Evolutionary conservation across 2,329 filamentous ascomycete genomes (phyloP).

Genomic region (Colletotrichum tanaceti): DNA sequence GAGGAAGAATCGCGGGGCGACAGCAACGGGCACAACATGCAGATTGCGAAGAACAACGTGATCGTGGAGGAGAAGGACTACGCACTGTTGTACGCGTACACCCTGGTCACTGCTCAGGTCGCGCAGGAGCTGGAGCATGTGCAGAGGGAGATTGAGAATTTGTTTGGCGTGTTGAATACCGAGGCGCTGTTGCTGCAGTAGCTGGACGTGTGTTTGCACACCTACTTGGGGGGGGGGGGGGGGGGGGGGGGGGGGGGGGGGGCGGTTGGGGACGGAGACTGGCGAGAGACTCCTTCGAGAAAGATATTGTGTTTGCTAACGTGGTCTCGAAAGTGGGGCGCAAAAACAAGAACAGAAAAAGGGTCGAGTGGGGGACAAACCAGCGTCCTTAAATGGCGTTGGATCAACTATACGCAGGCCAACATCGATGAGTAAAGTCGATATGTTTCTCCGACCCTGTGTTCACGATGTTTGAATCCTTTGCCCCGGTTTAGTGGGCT

Average conservation of each 20-base stretch:
- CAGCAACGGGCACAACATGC: constrained; percentile 24
- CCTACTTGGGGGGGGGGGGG: neutral
- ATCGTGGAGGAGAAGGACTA: constrained; percentile 81
- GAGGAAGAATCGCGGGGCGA: constrained; percentile 30
- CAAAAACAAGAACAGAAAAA: neutral
- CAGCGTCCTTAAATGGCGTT: constrained; percentile 2
- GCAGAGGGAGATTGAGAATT: constrained; percentile 68
- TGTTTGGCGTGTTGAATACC: constrained; percentile 73
- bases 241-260: no score
- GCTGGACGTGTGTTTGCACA: no score
- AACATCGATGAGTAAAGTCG: no score
- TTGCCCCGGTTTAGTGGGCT: neutral
- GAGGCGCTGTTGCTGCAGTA: constrained; percentile 69
- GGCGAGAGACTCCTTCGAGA: neutral
- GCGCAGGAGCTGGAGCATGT: constrained; percentile 72
- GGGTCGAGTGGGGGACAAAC: constrained; percentile 9
- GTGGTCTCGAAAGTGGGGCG: neutral
- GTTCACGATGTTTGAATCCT: neutral
- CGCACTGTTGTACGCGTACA: constrained; percentile 92
- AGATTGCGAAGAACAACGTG: constrained; percentile 46
- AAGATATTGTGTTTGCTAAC: neutral
- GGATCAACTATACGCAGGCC: neutral
- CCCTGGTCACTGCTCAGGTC: constrained; percentile 74
- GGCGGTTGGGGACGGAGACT: no score
- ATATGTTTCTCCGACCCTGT: neutral